Evolutionary conservation across 2,329 filamentous ascomycete species (phyloP).

Genomic region (Fusarium sp.): DNA sequence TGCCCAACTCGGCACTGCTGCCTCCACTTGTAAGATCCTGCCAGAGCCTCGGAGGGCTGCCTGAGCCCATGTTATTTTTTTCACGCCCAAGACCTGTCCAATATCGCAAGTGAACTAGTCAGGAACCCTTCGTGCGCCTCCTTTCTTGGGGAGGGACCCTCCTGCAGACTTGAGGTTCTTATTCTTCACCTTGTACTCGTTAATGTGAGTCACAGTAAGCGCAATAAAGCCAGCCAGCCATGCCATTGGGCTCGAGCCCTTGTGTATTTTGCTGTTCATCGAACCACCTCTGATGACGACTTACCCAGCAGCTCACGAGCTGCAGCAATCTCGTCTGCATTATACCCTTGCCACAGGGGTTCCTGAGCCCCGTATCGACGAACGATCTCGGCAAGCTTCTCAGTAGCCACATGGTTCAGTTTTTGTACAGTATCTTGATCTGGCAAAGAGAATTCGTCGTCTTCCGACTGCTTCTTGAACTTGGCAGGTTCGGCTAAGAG

Average conservation of each 20-base stretch:
- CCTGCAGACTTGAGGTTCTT: slow-evolving; percentile 9
- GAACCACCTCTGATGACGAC: slow-evolving; percentile 55
- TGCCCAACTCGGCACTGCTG: slow-evolving; percentile 35
- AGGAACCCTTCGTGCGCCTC: slow-evolving; percentile 22
- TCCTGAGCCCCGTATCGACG: slow-evolving; percentile 68
- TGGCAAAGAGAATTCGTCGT: slow-evolving; percentile 63
- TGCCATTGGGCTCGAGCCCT: slow-evolving; percentile 23
- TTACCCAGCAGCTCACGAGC: slow-evolving; percentile 72
- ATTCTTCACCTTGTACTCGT: slow-evolving; percentile 19
- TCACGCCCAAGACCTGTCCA: slow-evolving; percentile 1
- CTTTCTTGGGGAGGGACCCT: slow-evolving; percentile 16
- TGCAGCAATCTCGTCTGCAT: slow-evolving; percentile 74
- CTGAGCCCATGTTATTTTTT: slow-evolving; percentile 11
- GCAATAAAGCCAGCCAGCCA: slow-evolving; percentile 11
- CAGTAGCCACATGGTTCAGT: slow-evolving; percentile 76
- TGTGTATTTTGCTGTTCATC: slow-evolving; percentile 47
- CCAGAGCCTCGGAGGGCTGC: slow-evolving; percentile 8
- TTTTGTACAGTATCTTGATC: slow-evolving; percentile 67
- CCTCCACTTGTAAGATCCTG: slow-evolving; percentile 22
- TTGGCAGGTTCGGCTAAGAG: slow-evolving; percentile 57
- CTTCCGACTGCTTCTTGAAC: slow-evolving; percentile 56
- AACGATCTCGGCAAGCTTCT: slow-evolving; percentile 80
- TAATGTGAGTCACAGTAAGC: slow-evolving; percentile 28
- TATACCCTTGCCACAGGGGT: slow-evolving; percentile 76
- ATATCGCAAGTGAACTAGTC: slow-evolving; percentile 23